A percentile compares a stretch with the other conserved stretches of the same genome.
Evolutionary conservation across 495 filamentous ascomycete genomes (phyloP).

Genomic region (Daldinia grandis): DNA sequence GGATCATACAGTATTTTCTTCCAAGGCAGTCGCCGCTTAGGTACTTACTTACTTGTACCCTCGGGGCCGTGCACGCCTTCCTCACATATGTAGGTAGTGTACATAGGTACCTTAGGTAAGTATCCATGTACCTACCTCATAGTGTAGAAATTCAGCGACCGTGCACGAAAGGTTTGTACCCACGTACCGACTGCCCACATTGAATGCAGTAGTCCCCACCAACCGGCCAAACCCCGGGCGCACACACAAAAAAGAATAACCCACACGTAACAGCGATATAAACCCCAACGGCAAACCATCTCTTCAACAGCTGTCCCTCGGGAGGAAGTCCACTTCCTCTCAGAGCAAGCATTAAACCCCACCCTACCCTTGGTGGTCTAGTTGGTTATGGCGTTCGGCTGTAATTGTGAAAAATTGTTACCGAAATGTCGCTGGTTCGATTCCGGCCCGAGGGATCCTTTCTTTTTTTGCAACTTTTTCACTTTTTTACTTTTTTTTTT

Average conservation of each 20-base stretch:
- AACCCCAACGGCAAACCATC: neutral
- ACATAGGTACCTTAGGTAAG: too few species aligned
- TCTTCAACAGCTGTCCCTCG: constrained; percentile 10
- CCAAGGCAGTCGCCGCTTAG: too few species aligned
- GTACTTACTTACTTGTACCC: too few species aligned
- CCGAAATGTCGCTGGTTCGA: constrained; percentile 39
- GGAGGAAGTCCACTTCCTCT: constrained; percentile 21
- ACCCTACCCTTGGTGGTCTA: constrained; percentile 38
- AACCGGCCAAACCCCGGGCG: neutral
- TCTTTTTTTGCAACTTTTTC: constrained; percentile 29
- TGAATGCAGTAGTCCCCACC: too few species aligned
- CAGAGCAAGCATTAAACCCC: constrained; percentile 3
- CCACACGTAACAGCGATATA: neutral
- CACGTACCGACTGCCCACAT: too few species aligned
- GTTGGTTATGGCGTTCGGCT: constrained; percentile 44
- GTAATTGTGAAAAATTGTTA: constrained; percentile 38
- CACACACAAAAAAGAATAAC: neutral
- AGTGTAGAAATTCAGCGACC: too few species aligned
- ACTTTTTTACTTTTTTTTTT: neutral
- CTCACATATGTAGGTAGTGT: too few species aligned
- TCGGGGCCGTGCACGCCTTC: neutral
- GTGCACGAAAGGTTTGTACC: too few species aligned
- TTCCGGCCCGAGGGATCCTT: constrained; percentile 38
- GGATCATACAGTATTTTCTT: neutral
- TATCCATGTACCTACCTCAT: neutral